phyloP scores from a whole-genome alignment of 169 alveolate genomes.

The Besnoitia besnoiti region DNA sequence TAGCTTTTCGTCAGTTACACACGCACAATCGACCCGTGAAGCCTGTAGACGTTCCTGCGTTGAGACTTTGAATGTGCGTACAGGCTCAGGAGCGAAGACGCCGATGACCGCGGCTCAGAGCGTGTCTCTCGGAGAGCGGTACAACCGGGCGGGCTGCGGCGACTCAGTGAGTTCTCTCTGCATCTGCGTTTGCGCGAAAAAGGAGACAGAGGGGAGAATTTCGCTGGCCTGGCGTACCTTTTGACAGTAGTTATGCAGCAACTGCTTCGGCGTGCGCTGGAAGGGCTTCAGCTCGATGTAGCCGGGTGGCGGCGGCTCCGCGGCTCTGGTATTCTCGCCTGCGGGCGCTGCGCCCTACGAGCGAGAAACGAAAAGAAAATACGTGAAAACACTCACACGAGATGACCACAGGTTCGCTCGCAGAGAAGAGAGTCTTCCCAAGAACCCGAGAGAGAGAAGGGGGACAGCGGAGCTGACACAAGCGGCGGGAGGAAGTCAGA shows the following conservation, averaged over 20 bases:
- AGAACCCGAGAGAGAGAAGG: neutral
- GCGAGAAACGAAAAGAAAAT: neutral
- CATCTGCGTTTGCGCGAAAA: no score
- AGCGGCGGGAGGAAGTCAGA: neutral
- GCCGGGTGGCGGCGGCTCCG: slow-evolving; percentile 49
- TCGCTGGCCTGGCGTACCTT: no score
- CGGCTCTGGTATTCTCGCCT: neutral
- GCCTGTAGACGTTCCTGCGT: no score
- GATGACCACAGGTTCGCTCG: neutral
- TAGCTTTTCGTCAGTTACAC: no score
- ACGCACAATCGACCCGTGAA: no score
- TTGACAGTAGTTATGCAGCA: slow-evolving; percentile 60
- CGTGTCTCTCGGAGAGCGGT: no score
- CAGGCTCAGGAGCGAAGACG: no score
- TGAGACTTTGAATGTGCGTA: no score
- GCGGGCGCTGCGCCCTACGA: neutral
- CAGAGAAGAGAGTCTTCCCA: neutral
- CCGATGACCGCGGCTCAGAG: no score
- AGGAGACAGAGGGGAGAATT: no score
- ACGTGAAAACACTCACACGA: neutral
- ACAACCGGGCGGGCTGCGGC: no score
- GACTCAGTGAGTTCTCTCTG: no score
- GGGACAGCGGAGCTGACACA: neutral
- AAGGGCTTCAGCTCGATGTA: slow-evolving; percentile 57
- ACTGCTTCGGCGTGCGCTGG: slow-evolving; percentile 57